Evolutionary conservation across 805 yeast genomes (phyloP), one percentile per base, ranked within the genome.

Genomic region (Nakazawaea anatomiae): DNA sequence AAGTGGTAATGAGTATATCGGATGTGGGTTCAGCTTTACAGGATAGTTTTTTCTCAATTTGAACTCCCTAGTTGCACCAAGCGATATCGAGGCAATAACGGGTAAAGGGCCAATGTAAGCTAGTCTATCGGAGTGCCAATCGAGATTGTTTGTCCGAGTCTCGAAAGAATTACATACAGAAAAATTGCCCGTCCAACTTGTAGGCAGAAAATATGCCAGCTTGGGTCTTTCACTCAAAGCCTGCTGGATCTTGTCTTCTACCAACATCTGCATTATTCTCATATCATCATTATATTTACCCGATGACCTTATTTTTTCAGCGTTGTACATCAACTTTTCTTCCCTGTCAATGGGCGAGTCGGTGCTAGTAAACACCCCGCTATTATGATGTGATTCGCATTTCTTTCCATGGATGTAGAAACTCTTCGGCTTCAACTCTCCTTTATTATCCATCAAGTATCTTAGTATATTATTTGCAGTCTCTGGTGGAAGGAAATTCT

Each of bases 111-210:
- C 96, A 27, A 86, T 73, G 46, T 81, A 73, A 0, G 89, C 82
- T 54, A 87, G 62, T 51, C 87, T 76, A 63, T 87, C 96, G 2
- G 90, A 82, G 62, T 87, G 95, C 80, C 83, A 86, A 46, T 85
- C 89, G 34, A 87, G 72, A 53, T 80, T 71, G 53, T 77, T 77
- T 5, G 69, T 65, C 7, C 75, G 71, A 5, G 68, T 65, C 6
- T 73, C 75, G 63, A 80, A 87, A 48, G 70, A 66, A 57, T 87
- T 87, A 18, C 78, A 76, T 4, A 85, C 72, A 27, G 82, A 79
- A 10, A 77, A 63, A 50, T 77, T 75, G 12, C 79, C 79, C 2
- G 57, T 57, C 90, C 90, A 85, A 7, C 59, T 59, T 6, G 54
- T 54, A 35, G 55, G 55, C 30, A 57, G 54, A 55, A 81, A 81